Evolutionary conservation across 345 rosid species (phyloP), one percentile per base, ranked within the genome.

Genomic region (Salix arbutifolia): DNA sequence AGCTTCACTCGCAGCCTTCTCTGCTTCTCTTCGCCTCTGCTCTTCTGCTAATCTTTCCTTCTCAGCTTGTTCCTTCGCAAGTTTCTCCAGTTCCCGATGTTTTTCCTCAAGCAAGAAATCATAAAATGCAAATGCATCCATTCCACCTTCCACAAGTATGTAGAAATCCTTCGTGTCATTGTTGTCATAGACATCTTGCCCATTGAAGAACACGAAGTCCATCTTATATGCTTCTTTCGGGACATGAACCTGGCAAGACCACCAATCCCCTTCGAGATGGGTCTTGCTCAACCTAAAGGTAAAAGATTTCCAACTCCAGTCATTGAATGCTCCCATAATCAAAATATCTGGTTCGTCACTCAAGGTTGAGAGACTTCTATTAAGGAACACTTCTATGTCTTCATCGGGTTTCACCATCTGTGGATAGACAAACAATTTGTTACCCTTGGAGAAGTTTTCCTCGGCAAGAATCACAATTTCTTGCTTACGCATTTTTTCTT

Each of bases 251-350:
- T 76, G 88, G 76, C 92, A 95, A 72, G 97, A 89, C 97, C 92
- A 90, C 99, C 99, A 95, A 73, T 93, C 97, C 78, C 89, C 91
- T 25, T 77, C 77, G 31, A 91, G 84, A 72, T 84, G 77, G 74
- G 90, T 85, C 85, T 88, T 88, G 76, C 86, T 89, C 81, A 91
- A 84, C 87, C 92, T 90, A 53, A 76, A 66, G 0, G 93, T 88
- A 76, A 95, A 95, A 62, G 93, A 89, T 73, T 88, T 89, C 94
- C 92, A 95, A 81, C 91, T 90, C 99, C 99, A 93, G 25, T 90
- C 92, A 79, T 95, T 95, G 71, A 95, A 95, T 33, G 96, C 94
- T 33, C 97, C 97, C 99, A 90, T 90, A 70, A 93, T 83, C 60
- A 93, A 80, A 82, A 91, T 68, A 78, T 93, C 96, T 0, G 89